These are phyloP conservation scores for Ogataea saltuana DNA, from an alignment of 805 yeast species.

Conservation along the genomic window DNA sequence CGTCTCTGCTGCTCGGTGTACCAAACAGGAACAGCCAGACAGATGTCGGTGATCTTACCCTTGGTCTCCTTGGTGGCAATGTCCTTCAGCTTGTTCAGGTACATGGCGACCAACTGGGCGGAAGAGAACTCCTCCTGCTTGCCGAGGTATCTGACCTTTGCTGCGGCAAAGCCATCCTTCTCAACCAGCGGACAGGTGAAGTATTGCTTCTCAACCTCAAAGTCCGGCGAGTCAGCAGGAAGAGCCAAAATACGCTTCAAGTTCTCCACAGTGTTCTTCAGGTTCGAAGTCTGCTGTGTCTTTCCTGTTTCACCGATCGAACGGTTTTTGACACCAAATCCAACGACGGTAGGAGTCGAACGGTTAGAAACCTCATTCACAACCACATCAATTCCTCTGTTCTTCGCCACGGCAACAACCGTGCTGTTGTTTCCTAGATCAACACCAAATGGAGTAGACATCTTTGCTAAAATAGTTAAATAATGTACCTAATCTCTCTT, in stretches of 20 bases:
- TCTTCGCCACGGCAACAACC: conserved; percentile 94
- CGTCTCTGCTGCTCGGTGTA: conserved; percentile 96
- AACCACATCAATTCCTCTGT: conserved; percentile 97
- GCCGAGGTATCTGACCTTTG: conserved; percentile 82
- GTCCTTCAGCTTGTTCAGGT: conserved; percentile 83
- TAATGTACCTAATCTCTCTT: too few relatives aligned
- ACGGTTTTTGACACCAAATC: conserved; percentile 88
- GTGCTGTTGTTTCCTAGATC: conserved; percentile 96
- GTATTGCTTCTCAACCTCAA: conserved; percentile 70
- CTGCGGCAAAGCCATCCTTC: conserved; percentile 74
- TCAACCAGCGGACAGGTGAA: conserved; percentile 72
- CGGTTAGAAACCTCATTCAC: conserved; percentile 99
- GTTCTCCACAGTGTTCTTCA: conserved; percentile 94
- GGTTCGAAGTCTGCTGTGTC: conserved; percentile 93
- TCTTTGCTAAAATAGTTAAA: too few relatives aligned
- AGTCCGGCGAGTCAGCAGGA: conserved; percentile 70
- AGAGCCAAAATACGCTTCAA: conserved; percentile 91
- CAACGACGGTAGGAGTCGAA: conserved; percentile 85
- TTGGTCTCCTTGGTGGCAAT: conserved; percentile 81
- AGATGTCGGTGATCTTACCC: conserved; percentile 80
- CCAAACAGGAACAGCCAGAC: conserved; percentile 96
- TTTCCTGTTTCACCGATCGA: conserved; percentile 94
- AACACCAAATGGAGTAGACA: conserved; percentile 96
- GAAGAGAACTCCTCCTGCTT: conserved; percentile 77
- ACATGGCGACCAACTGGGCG: conserved; percentile 93